Base-by-base conservation (phyloP, 805 yeast species). In the Saccharomycodes ludwigii region DNA sequence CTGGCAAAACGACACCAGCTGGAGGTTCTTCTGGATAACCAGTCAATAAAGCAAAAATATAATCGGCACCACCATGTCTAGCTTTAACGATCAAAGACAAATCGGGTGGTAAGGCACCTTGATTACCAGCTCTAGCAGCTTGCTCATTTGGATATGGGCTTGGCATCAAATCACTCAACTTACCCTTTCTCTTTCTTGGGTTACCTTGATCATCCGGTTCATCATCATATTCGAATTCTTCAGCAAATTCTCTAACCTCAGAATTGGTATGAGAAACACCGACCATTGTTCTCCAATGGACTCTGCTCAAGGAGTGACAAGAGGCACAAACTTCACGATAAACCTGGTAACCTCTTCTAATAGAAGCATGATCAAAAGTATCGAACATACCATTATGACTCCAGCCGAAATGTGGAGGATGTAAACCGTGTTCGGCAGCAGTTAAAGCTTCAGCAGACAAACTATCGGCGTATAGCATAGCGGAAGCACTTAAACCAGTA, bases 11-110 rank as follows among this genome's bases (percentile, higher is more conserved):
- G 39, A 83, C 95, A 68, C 98, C 98, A 20, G 95, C 97, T 47
- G 98, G 98, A 40, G 95, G 81, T 41, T 91, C 97, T 29, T 91
- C 98, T 52, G 97, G 97, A 70, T 91, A 91, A 56, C 98, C 98
- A 40, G 97, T 91, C 62, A 91, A 77, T 54, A 91, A 66, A 19
- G 96, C 64, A 62, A 91, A 91, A 59, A 91, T 80, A 65, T 91
- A 91, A 61, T 91, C 97, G 57, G 81, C 71, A 47, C 84, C 96
- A 58, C 97, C 96, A 66, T 91, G 97, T 73, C 98, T 82, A 46
- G 98, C 97, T 74, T 88, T 88, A 61, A 88, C 93, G 54, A 91
- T 84, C 61, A 91, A 71, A 24, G 96, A 85, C 56, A 91, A 75
- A 68, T 91, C 98, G 39, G 98, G 98, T 42, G 98, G 98, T 46